phyloP scores from a whole-genome alignment of 1,284 basidiomycete genomes.

The Tilletia horrida region DNA sequence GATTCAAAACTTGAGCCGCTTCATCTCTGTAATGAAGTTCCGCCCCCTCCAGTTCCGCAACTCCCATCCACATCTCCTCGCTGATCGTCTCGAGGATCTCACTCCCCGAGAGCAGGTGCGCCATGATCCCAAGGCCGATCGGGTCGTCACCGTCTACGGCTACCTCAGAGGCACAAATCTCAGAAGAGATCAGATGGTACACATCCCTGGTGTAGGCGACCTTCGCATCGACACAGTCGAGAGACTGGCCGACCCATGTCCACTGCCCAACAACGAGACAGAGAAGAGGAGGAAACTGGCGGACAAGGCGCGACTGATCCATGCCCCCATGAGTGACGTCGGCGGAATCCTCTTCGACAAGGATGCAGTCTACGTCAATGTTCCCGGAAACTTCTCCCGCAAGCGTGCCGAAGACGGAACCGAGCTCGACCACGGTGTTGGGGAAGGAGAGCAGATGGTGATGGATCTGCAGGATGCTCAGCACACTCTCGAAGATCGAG shows the following conservation, averaged over 20 bases:
- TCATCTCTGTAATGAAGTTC: conserved; percentile 98
- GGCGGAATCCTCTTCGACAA: conserved; percentile 97
- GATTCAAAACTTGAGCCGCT: conserved; percentile 84
- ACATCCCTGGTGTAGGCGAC: conserved; percentile 89
- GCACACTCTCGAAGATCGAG: conserved; percentile 76
- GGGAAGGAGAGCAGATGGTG: conserved; percentile 96
- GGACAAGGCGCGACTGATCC: conserved; percentile 90
- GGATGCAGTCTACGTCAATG: conserved; percentile 96
- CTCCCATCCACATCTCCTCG: conserved; percentile 89
- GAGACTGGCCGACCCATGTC: conserved; percentile 85
- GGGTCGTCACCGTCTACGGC: conserved; percentile 88
- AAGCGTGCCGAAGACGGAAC: conserved; percentile 57
- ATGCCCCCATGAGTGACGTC: conserved; percentile 98
- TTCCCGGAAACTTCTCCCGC: conserved; percentile 82
- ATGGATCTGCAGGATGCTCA: conserved; percentile 87
- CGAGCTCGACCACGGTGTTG: conserved; percentile 60
- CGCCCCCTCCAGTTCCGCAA: conserved; percentile 95
- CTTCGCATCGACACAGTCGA: conserved; percentile 72
- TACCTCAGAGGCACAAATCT: conserved; percentile 67
- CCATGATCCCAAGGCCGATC: conserved; percentile 79
- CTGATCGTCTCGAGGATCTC: conserved; percentile 90
- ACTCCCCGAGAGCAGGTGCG: conserved; percentile 82
- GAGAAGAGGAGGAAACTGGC: conserved; percentile 89
- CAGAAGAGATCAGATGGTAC: conserved; percentile 73
- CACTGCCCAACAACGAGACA: conserved; percentile 82